Percentiles rank a stretch among this genome's conserved stretches.
These are phyloP conservation scores for Aspergillus sp. DNA, from an alignment of 2,329 filamentous ascomycete genomes.

Conservation along the genomic window DNA sequence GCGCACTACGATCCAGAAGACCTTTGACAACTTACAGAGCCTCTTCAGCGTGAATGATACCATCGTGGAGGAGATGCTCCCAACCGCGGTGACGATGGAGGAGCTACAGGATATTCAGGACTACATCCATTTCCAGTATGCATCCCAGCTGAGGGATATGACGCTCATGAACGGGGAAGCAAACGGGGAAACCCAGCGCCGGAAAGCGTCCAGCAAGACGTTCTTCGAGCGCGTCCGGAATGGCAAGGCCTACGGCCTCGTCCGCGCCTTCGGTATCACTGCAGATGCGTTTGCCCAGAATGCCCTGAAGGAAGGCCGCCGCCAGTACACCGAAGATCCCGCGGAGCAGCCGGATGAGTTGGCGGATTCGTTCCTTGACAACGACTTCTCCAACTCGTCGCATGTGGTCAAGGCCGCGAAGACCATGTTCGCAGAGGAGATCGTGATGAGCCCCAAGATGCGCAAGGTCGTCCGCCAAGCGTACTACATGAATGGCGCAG, in stretches of 20 bases:
- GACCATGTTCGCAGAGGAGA: constrained; percentile 86
- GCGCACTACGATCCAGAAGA: constrained; percentile 78
- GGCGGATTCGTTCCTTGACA: constrained; percentile 73
- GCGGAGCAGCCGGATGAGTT: constrained; percentile 78
- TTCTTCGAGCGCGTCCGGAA: constrained; percentile 83
- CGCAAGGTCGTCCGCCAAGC: constrained; percentile 80
- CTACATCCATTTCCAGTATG: constrained; percentile 93
- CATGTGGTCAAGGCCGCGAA: constrained; percentile 78
- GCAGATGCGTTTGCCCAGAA: constrained; percentile 89
- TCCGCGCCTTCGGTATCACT: constrained; percentile 85
- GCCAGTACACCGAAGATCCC: constrained; percentile 82
- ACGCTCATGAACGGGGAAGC: constrained; percentile 62
- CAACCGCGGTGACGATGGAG: constrained; percentile 80
- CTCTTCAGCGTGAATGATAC: constrained; percentile 69
- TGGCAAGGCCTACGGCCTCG: constrained; percentile 76
- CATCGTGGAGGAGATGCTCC: constrained; percentile 80
- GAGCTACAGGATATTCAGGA: constrained; percentile 96
- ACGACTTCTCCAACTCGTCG: constrained; percentile 73
- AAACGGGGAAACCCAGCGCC: constrained; percentile 68
- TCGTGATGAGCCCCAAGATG: constrained; percentile 84
- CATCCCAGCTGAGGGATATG: constrained; percentile 78
- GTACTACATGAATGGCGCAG: constrained; percentile 79
- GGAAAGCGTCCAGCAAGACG: constrained; percentile 78
- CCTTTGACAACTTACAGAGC: constrained; percentile 71
- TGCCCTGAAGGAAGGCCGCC: constrained; percentile 73